Evolutionary conservation across 768 basidiomycete species (phyloP).

Genomic region (Trametes coccinea): DNA sequence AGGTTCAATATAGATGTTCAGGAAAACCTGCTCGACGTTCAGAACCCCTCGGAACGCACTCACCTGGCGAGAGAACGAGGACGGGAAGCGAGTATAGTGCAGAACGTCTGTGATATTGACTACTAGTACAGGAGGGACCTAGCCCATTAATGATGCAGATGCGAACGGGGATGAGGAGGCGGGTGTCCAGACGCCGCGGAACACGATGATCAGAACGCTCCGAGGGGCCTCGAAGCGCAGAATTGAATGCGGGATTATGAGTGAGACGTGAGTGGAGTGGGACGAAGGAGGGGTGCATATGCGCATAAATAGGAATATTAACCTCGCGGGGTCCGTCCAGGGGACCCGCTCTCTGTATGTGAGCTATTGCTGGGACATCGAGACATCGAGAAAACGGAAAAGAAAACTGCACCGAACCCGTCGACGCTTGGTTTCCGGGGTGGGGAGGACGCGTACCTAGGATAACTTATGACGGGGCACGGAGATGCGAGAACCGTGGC

Average conservation of each 20-base stretch:
- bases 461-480: constrained; percentile 6
- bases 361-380: not conserved
- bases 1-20: not conserved
- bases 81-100: not conserved
- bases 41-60: not conserved
- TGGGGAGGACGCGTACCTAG: not conserved
- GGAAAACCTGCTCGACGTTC: not conserved
- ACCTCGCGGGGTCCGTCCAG: constrained; percentile 15
- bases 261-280: not conserved
- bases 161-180: not conserved
- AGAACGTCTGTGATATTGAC: not conserved
- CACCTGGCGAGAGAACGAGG: not conserved
- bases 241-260: not conserved
- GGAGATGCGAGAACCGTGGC: constrained; percentile 2
- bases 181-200: constrained; percentile 1
- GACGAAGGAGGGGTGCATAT: constrained; percentile 7
- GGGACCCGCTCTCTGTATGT: constrained; percentile 6
- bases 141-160: not conserved
- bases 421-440: constrained; percentile 2
- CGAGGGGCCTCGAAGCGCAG: constrained; percentile 2
- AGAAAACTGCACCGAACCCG: constrained; percentile 6
- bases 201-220: constrained; percentile 2
- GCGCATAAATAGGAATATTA: constrained; percentile 20
- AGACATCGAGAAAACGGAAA: not conserved
- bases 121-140: constrained; percentile 8